These are phyloP conservation scores for Dendrobium nobile DNA, from an alignment of 106 monocot genomes.

Conservation along the genomic window DNA sequence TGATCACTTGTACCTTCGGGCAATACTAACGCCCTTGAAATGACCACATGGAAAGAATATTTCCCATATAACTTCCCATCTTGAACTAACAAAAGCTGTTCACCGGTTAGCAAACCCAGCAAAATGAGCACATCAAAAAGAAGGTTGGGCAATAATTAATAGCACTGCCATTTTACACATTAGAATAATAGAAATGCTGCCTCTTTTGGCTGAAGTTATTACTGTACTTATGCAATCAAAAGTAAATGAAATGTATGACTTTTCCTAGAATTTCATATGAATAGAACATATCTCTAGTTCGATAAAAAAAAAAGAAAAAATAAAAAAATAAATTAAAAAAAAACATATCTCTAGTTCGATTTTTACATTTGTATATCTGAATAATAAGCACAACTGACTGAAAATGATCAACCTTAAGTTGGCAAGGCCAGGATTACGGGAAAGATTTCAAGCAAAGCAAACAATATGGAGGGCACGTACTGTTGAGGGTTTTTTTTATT, in stretches of 20 bases:
- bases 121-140: constrained; percentile 12
- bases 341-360: background rate
- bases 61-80: constrained; percentile 80
- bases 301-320: no score
- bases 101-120: constrained; percentile 14
- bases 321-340: no score
- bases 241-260: background rate
- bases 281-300: background rate
- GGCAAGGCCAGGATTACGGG: background rate
- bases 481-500: background rate
- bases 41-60: constrained; percentile 65
- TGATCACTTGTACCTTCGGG: constrained; percentile 46
- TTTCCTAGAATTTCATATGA: background rate
- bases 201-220: background rate
- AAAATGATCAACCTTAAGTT: background rate
- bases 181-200: background rate
- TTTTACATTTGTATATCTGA: background rate
- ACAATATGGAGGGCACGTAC: background rate
- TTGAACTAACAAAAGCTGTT: constrained; percentile 81
- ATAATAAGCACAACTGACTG: background rate
- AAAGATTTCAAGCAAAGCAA: background rate
- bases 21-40: constrained; percentile 51
- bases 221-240: background rate
- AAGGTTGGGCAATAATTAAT: background rate
- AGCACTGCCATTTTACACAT: background rate